Conservation (phyloP, 345 rosid species). For the Odontarrhena argentea region DNA sequence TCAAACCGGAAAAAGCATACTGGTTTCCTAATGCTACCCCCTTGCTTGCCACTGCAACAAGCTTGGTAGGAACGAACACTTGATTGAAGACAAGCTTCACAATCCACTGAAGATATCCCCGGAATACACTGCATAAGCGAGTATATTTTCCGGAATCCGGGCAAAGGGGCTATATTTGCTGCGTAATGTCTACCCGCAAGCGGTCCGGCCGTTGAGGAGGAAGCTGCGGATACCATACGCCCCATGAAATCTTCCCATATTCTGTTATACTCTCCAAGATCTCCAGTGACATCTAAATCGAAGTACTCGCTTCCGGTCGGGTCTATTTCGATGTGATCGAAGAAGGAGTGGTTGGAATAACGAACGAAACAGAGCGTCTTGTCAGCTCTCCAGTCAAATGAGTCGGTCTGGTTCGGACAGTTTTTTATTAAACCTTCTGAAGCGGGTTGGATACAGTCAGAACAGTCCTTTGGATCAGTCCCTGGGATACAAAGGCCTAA, state of each 20-base stretch:
- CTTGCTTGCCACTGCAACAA: constrained; percentile 25
- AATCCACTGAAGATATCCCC: constrained; percentile 21
- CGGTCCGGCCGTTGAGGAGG: constrained; percentile 3
- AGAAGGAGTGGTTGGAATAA: constrained; percentile 43
- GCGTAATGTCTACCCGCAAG: constrained; percentile 33
- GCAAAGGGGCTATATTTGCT: neutral
- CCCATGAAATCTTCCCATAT: constrained; percentile 20
- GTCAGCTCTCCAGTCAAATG: constrained; percentile 37
- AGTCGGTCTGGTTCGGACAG: constrained; percentile 49
- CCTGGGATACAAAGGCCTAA: constrained; percentile 43
- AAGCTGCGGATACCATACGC: constrained; percentile 15
- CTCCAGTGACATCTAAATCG: neutral
- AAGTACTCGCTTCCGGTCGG: neutral
- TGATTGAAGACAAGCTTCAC: constrained; percentile 28
- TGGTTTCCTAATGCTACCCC: constrained; percentile 29
- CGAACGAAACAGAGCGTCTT: constrained; percentile 43
- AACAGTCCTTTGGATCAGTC: constrained; percentile 36
- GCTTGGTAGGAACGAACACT: constrained; percentile 18
- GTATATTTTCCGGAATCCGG: constrained; percentile 27
- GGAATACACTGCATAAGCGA: constrained; percentile 36
- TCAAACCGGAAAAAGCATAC: constrained; percentile 32
- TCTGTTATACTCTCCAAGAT: constrained; percentile 16
- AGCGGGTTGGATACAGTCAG: constrained; percentile 34
- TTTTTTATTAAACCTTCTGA: neutral
- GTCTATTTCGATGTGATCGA: neutral